A percentile compares a stretch with the other conserved stretches of the same genome.
These are phyloP conservation scores for Dryas integrifolia DNA, from an alignment of 331 rosid genomes.

Conservation along the genomic window DNA sequence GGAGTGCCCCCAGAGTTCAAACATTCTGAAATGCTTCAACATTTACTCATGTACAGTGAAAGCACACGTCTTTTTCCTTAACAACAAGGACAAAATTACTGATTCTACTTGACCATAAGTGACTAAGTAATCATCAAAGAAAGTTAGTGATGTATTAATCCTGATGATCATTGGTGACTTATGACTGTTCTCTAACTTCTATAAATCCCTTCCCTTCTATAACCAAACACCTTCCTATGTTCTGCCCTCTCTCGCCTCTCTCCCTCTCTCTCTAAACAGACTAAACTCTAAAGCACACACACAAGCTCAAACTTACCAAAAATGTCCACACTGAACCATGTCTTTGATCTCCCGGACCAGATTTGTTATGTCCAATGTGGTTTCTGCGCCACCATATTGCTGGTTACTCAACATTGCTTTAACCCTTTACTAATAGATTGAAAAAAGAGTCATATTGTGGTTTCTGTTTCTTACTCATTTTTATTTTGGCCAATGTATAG, in stretches of 20 bases:
- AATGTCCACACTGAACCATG: conserved; percentile 58
- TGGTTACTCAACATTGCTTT: conserved; percentile 40
- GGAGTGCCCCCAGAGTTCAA: conserved; percentile 7
- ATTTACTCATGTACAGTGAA: conserved; percentile 3
- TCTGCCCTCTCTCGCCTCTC: conserved; percentile 10
- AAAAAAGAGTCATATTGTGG: neutral
- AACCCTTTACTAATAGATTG: neutral
- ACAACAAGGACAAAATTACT: neutral
- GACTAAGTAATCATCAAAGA: neutral
- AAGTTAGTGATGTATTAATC: neutral
- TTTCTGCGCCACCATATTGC: conserved; percentile 69
- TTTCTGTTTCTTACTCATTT: neutral
- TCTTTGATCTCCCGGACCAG: conserved; percentile 70
- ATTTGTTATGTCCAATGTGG: conserved; percentile 91
- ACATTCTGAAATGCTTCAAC: conserved; percentile 9
- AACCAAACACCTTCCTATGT: neutral
- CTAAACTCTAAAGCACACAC: neutral
- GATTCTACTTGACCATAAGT: conserved; percentile 1
- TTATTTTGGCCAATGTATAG: neutral
- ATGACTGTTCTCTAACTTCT: neutral
- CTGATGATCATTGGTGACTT: neutral
- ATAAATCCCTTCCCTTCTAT: neutral
- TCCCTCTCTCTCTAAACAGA: conserved; percentile 7
- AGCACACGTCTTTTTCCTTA: conserved; percentile 12
- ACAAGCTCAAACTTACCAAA: conserved; percentile 6